Evolutionary conservation across 1,139 yeast species (phyloP).

Genomic region (Scheffersomyces quercinus): DNA sequence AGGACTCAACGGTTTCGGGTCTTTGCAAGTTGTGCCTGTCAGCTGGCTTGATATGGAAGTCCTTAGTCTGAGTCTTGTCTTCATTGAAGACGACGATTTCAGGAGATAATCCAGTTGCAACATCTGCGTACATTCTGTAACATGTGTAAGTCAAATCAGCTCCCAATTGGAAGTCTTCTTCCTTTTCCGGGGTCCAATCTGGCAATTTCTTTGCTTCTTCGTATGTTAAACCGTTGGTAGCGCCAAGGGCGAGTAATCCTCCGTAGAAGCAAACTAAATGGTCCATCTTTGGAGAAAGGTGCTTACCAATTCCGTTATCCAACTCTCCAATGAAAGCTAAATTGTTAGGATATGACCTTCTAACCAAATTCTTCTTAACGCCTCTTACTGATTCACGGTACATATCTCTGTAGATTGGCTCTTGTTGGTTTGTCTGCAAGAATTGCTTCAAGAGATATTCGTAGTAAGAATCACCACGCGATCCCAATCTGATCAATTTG

Average conservation of each 20-base stretch:
- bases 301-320: constrained; percentile 62
- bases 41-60: constrained; percentile 65
- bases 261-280: constrained; percentile 93
- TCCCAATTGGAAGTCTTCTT: constrained; percentile 64
- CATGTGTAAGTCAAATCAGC: constrained; percentile 80
- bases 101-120: constrained; percentile 78
- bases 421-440: constrained; percentile 68
- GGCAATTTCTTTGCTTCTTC: constrained; percentile 48
- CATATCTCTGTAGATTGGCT: constrained; percentile 66
- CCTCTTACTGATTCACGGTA: constrained; percentile 79
- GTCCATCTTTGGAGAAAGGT: constrained; percentile 81
- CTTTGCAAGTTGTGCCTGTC: constrained; percentile 88
- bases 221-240: constrained; percentile 70
- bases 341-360: constrained; percentile 61
- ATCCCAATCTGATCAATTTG: constrained; percentile 70
- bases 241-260: constrained; percentile 87
- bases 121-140: constrained; percentile 75
- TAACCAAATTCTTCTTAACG: constrained; percentile 61
- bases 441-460: constrained; percentile 88
- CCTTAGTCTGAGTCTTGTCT: constrained; percentile 33
- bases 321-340: constrained; percentile 78
- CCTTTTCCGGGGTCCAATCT: constrained; percentile 38
- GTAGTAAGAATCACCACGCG: constrained; percentile 91
- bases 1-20: constrained; percentile 92
- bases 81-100: constrained; percentile 82